Conservation (phyloP, 169 alveolate genomes). For the Plasmodium cynomolgi region DNA sequence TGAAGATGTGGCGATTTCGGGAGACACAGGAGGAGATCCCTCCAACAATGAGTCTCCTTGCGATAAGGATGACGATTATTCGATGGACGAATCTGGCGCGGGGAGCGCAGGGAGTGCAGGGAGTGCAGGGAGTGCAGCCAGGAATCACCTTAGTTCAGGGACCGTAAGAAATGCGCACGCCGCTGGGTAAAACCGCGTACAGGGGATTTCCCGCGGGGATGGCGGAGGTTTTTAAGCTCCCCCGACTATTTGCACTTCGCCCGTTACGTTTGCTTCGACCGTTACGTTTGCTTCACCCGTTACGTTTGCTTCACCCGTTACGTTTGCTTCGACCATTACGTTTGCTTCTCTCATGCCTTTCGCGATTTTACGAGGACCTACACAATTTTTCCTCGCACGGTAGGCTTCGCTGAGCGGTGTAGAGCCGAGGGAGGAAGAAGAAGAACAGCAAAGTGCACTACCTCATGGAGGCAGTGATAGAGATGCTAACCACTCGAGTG, state of each 20-base stretch:
- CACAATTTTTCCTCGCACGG: neutral
- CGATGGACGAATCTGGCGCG: neutral
- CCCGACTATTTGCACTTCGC: neutral
- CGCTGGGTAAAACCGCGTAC: neutral
- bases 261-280: neutral
- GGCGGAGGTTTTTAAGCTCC: neutral
- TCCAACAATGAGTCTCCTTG: neutral
- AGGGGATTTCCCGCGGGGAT: neutral
- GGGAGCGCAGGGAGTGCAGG: conserved; percentile 1
- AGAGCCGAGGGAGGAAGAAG: neutral
- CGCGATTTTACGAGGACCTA: neutral
- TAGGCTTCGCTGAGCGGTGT: neutral
- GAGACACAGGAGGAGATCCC: neutral
- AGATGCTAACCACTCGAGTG: neutral
- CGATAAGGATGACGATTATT: neutral
- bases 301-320: neutral
- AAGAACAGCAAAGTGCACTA: neutral
- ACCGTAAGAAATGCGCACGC: conserved; percentile 12
- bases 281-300: neutral
- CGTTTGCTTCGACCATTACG: too few species aligned
- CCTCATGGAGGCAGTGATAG: neutral
- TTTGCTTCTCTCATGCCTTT: neutral
- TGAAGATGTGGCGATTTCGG: neutral
- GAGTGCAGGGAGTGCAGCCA: neutral
- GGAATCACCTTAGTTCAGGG: neutral